Base-by-base conservation (phyloP, 352 stramenopile genomes). In the Pythium monospermum region DNA sequence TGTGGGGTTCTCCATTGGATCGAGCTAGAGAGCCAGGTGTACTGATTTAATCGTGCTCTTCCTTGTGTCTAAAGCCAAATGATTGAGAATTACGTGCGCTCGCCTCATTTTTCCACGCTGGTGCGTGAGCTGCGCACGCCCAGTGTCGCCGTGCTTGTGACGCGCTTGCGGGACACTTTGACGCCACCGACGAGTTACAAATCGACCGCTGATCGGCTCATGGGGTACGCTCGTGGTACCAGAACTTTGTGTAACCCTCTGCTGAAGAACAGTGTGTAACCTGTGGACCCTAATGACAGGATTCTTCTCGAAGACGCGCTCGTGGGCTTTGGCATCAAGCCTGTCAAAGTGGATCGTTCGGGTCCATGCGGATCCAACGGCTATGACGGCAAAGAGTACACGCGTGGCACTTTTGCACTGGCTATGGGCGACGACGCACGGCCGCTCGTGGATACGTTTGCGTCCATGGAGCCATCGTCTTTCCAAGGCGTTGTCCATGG, bases 61-160 rank as follows among this genome's bases (percentile, higher is more conserved):
- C 16, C 15, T 32, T 18, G 12, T n/a, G 37, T 15, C 27, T 47
- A 4, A 45, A 75, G 67, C 19, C 49, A 80, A 32, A 43, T 59
- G 7, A 64, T 66, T 10, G 71, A 85, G 35, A 72, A 53, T 30
- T 63, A 63, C 64, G 56, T 44, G 41, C 40, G 18, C 51, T 55
- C 18, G 59, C 59, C 7, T 23, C 53, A 48, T 53, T 63, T 63
- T 3, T 50, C 66, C 5, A 52, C 64, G 28, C 71, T 61, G 28
- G 66, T 84, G 22, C 63, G 73, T 15, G 62, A 86, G 57, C 42
- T 73, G 13, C 70, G 61, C 12, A 64, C 68, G 22, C 40, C 40
- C 0, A 54, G 26, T 19, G 46, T 56, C 6, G 32, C 35, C 6
- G 56, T 64, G 41, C 27, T 64, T n/a, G 41, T 64, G 2, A 64